Evolutionary conservation across 2,329 filamentous ascomycete genomes (phyloP), one percentile per base, ranked within the genome.

Genomic region (Fusarium palustre): DNA sequence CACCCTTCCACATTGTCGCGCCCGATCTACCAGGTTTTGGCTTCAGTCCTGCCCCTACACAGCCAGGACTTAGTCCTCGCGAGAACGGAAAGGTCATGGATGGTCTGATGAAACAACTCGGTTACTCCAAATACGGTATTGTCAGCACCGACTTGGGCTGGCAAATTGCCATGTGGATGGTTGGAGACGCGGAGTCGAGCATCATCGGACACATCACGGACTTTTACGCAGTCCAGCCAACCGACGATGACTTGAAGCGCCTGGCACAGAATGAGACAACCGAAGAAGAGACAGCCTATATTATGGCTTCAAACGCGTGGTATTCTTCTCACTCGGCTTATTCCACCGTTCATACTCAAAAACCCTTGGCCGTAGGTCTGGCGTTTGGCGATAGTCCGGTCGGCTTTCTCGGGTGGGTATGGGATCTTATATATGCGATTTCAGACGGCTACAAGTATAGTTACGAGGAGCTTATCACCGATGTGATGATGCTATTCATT

Each of bases 1-100:
- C 31, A 13, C 53, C 53, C 5, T 86, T 84, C 72, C 81, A 85
- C 66, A 76, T 85, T 34, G 79, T 86, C 5, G 81, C 80, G 0
- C 84, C 84, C 6, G 81, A 79, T 7, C 68, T 81, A 3, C 81
- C 82, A 1, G 82, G 81, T 22, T 85, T 78, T 61, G 83, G 79
- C 13, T 85, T 84, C 68, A 83, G 80, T 1, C 74, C 77, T 4
- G 58, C 69, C 5, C 59, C 70, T 4, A 43, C 10, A 2, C 31
- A 59, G 11, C 41, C 71, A 0, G 80, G 80, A 0, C 76, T 83
- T 30, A 75, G 70, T 4, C 67, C 73, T 3, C 50, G 55, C 3
- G 72, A 79, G 31, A 71, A 73, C 10, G 79, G 76, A 0, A 65
- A 75, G 7, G 74, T 74, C 2, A 80, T 80, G 60, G 63, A 82